Percentiles rank a stretch among this genome's conserved stretches.
Conservation (phyloP, 495 filamentous ascomycete genomes). For the Daldinia caldariorum region DNA sequence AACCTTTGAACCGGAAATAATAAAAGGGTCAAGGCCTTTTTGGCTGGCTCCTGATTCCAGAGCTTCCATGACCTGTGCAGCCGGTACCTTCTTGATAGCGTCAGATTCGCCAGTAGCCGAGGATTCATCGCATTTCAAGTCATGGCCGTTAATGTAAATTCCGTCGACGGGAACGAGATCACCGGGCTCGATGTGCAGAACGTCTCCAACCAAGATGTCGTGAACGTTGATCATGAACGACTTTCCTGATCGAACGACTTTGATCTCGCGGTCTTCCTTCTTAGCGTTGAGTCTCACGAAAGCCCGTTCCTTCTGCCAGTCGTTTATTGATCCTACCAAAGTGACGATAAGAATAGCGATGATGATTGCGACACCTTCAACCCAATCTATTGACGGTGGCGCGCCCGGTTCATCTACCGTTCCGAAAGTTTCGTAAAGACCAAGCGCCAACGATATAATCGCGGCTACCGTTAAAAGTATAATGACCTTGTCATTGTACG, state of each 20-base stretch:
- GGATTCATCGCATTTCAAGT: conserved; percentile 81
- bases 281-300: conserved; percentile 77
- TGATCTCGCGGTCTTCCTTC: conserved; percentile 76
- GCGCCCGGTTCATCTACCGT: conserved; percentile 48
- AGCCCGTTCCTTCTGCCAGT: conserved; percentile 78
- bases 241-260: conserved; percentile 79
- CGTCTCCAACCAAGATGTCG: conserved; percentile 84
- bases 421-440: conserved; percentile 67
- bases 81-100: conserved; percentile 68
- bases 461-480: conserved; percentile 83
- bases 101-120: conserved; percentile 81
- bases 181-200: conserved; percentile 86
- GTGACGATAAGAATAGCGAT: conserved; percentile 76
- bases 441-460: conserved; percentile 82
- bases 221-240: conserved; percentile 80
- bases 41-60: conserved; percentile 68
- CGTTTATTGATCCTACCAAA: conserved; percentile 72
- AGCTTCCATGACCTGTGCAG: conserved; percentile 68
- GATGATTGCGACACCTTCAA: conserved; percentile 78
- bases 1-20: conserved; percentile 82
- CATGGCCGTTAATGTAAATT: conserved; percentile 76
- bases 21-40: conserved; percentile 73
- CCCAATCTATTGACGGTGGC: conserved; percentile 76
- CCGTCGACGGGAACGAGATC: conserved; percentile 87
- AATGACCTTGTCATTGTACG: conserved; percentile 84